Evolutionary conservation across 768 basidiomycete genomes (phyloP), one percentile per base, ranked within the genome.

Genomic region (Kwoniella pini): DNA sequence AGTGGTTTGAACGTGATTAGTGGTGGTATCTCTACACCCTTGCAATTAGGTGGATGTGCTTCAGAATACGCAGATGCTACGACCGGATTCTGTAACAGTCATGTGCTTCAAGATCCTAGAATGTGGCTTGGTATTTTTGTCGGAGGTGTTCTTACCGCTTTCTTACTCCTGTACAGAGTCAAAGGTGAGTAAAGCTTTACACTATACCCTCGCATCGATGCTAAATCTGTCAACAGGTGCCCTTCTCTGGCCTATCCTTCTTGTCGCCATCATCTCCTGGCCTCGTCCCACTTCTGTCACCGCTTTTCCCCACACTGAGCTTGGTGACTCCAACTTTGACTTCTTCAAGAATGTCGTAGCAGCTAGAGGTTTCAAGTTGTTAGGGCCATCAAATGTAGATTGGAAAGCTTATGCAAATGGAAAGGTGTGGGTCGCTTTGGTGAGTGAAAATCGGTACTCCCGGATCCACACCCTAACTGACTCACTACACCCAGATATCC

Each of bases 61-160:
- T 67, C 86, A 12, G 81, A 86, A 81, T 82, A 74, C 39, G 74
- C 22, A 49, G 50, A 60, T 49, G 19, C 15, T 6, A 44, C 38
- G 4, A 72, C 60, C 4, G 60, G 50, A 22, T 69, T 72, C 79
- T 93, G 91, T 66, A 80, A 79, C 2, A 74, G 80, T 13, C 85
- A 83, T 39, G 86, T 89, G 3, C 80, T 93, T 26, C 86, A 84
- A 38, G 86, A 80, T 63, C 89, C 90, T 1, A 88, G 87, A 10
- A 86, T 89, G 81, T 93, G 91, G 91, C 79, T 92, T n/a, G 91
- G 91, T 33, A 84, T 92, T 57, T 89, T 90, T 76, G 80, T 86
- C 5, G 91, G 91, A 65, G 90, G 90, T 4, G 82, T 93, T 63
- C 73, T 91, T 53, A 91, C 90, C 2, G 81, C 88, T 3, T 80